A percentile compares a stretch with the other conserved stretches of the same genome.
phyloP scores from a whole-genome alignment of 2,329 filamentous ascomycete species.

The Ceratocystis papillata region DNA sequence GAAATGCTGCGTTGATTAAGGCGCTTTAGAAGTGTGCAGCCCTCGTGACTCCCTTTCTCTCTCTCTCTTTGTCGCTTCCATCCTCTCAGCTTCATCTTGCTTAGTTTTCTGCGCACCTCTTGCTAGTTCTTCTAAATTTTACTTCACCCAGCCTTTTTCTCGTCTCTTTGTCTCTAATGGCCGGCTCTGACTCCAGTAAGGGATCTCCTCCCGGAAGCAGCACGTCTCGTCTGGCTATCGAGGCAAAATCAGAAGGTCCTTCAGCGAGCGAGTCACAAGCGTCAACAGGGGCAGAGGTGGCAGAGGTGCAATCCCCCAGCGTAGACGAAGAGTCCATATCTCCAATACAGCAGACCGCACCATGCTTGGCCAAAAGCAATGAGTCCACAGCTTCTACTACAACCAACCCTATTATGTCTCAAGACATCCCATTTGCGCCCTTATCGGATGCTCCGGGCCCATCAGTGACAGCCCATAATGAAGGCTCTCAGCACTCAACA shows the following conservation, averaged over 20 bases:
- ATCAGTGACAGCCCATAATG: not conserved
- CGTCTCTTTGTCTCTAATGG: not conserved
- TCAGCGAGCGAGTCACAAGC: not conserved
- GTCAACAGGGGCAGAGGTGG: not conserved
- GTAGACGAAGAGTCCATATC: not conserved
- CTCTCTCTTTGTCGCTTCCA: not conserved
- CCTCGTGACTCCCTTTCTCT: not conserved
- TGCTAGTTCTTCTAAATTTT: not conserved
- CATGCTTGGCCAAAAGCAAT: not conserved
- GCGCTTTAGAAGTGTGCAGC: constrained; percentile 6
- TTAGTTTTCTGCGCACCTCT: not conserved
- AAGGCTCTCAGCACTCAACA: not conserved
- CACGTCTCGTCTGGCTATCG: constrained; percentile 16
- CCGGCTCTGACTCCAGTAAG: not conserved
- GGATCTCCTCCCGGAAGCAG: constrained; percentile 1
- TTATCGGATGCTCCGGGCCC: not conserved
- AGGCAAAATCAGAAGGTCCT: constrained; percentile 18
- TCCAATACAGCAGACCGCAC: not conserved
- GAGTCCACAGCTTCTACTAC: not conserved
- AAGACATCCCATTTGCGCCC: not conserved
- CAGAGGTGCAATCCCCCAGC: not conserved
- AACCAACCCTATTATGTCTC: not conserved
- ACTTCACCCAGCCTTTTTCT: not conserved
- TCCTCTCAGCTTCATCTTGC: not conserved
- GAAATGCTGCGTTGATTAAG: constrained; percentile 15